A percentile compares a stretch with the other conserved stretches of the same genome.
phyloP scores from a whole-genome alignment of 1,139 yeast genomes.

The Waltiozyma solani region DNA sequence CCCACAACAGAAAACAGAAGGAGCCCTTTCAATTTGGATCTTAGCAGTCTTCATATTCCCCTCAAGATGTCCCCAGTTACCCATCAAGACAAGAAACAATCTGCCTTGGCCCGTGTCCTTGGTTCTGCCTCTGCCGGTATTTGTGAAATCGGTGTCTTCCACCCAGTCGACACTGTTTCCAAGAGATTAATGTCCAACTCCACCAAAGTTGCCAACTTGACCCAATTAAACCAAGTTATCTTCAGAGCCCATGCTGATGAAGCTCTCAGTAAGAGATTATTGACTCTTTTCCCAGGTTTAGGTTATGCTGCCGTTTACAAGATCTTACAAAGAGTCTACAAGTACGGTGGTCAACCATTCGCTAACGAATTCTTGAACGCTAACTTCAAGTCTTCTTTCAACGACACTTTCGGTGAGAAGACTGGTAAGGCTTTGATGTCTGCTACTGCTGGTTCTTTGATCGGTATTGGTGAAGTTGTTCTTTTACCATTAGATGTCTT shows the following conservation, averaged over 20 bases:
- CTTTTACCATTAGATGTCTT: constrained; percentile 91
- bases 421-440: constrained; percentile 94
- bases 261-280: constrained; percentile 57
- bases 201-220: constrained; percentile 50
- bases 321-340: constrained; percentile 93
- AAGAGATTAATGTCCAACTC: constrained; percentile 96
- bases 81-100: constrained; percentile 63
- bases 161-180: constrained; percentile 97
- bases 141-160: constrained; percentile 93
- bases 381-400: constrained; percentile 64
- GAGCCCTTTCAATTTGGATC: no score
- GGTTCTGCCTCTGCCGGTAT: constrained; percentile 99
- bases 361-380: constrained; percentile 85
- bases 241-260: constrained; percentile 77
- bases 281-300: constrained; percentile 92
- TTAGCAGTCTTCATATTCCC: no score
- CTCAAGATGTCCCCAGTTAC: constrained; percentile 15
- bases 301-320: constrained; percentile 98
- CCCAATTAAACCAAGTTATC: constrained; percentile 74
- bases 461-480: constrained; percentile 97
- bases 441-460: constrained; percentile 94
- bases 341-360: constrained; percentile 98
- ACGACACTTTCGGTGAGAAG: constrained; percentile 76
- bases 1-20: no score
- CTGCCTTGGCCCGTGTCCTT: constrained; percentile 81